phyloP scores from a whole-genome alignment of 2,329 filamentous ascomycete species.

The Cladorrhinum sp. region DNA sequence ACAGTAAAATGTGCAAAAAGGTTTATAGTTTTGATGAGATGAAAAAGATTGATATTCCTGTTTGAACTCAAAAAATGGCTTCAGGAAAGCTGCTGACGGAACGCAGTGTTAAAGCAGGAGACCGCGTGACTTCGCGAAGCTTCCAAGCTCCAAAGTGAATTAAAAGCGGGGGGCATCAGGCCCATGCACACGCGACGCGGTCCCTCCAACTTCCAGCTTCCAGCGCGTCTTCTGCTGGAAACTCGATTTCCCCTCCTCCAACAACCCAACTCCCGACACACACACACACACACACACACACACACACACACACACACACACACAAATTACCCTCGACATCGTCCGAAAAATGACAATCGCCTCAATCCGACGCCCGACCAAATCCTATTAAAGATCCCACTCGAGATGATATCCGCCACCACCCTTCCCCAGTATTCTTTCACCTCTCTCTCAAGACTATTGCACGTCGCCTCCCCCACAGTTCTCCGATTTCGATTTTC shows the following conservation, averaged over 20 bases:
- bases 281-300: slow-evolving; percentile 2
- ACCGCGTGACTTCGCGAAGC: slow-evolving; percentile 15
- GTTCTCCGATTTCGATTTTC: slow-evolving; percentile 74
- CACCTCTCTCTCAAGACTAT: slow-evolving; percentile 36
- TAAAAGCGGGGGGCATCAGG: background rate
- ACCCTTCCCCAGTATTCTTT: slow-evolving; percentile 43
- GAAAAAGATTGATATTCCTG: no score
- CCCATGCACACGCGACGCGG: slow-evolving; percentile 10
- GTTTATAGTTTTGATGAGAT: no score
- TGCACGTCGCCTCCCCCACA: slow-evolving; percentile 74
- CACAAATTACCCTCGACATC: slow-evolving; percentile 25
- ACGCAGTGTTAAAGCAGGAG: background rate
- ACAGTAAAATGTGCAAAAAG: no score
- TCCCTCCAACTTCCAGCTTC: slow-evolving; percentile 4
- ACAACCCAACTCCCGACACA: background rate
- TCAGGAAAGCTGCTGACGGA: no score
- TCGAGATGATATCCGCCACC: slow-evolving; percentile 31
- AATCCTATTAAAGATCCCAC: slow-evolving; percentile 26
- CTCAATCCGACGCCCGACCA: slow-evolving; percentile 12
- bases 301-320: background rate
- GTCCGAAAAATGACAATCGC: slow-evolving; percentile 26
- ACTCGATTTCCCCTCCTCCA: no score
- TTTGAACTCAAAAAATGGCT: no score
- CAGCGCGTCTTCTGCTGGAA: slow-evolving; percentile 6
- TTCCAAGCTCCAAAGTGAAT: slow-evolving; percentile 5